These are phyloP conservation scores for Hypomontagnella monticulosa DNA, from an alignment of 495 filamentous ascomycete genomes.

Conservation along the genomic window DNA sequence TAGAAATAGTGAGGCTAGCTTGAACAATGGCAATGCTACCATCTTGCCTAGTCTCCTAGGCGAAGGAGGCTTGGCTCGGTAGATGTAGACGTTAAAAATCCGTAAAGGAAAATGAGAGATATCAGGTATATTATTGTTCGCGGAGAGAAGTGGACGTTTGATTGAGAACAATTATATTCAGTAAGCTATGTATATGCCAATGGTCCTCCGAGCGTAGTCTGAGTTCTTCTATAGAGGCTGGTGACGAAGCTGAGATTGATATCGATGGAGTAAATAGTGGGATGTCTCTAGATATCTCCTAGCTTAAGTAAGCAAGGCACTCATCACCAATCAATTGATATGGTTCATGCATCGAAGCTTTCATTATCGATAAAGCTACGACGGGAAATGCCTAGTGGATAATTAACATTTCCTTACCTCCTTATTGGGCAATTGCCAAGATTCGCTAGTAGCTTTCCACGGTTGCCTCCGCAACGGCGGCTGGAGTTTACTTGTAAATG, in stretches of 20 bases:
- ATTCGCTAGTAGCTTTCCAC: conserved; percentile 3
- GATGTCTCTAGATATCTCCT: conserved; percentile 9
- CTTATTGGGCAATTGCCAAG: conserved; percentile 13
- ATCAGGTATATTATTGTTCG: conserved; percentile 8
- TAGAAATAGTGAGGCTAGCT: conserved; percentile 59
- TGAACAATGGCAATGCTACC: conserved; percentile 62
- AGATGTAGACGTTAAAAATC: conserved; percentile 6
- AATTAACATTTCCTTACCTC: background rate
- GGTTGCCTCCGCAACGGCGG: conserved; percentile 45
- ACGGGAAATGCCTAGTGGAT: too few relatives aligned
- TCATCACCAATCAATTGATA: background rate
- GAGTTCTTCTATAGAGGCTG: background rate
- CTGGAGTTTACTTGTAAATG: conserved; percentile 38
- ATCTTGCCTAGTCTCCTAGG: conserved; percentile 47
- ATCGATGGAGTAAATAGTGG: conserved; percentile 8
- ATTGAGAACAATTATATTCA: conserved; percentile 6
- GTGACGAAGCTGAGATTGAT: conserved; percentile 1
- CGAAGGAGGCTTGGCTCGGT: conserved; percentile 4
- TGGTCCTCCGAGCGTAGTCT: background rate
- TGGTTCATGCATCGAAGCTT: conserved; percentile 1
- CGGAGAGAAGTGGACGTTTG: background rate
- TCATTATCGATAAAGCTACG: conserved; percentile 28
- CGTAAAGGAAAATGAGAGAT: background rate
- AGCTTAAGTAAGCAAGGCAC: conserved; percentile 9
- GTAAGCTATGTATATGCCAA: conserved; percentile 4